Conservation (phyloP, 495 filamentous ascomycete genomes). For the Podospora didyma region DNA sequence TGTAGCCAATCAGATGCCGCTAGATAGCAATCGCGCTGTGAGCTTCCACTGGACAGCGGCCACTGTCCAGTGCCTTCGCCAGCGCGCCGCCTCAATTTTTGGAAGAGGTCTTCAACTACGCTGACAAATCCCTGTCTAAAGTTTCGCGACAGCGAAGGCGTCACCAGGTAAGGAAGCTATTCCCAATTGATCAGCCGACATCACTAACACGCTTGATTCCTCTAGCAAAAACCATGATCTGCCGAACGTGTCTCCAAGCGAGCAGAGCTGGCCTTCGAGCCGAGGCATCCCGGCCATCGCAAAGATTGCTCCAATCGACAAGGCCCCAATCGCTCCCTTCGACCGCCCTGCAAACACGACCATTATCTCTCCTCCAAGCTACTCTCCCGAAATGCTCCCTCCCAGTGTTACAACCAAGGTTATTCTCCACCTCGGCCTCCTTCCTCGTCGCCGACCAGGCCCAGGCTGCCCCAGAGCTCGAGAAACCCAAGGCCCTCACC, state of each 20-base stretch:
- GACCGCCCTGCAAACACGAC: not conserved
- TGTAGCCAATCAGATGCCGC: too few species aligned
- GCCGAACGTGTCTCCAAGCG: conserved; percentile 22
- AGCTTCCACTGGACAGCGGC: too few species aligned
- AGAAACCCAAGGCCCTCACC: conserved; percentile 39
- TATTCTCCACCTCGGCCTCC: conserved; percentile 6
- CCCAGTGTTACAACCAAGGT: not conserved
- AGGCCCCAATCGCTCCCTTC: not conserved
- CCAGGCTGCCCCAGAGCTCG: conserved; percentile 13
- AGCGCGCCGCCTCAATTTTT: too few species aligned
- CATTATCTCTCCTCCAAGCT: not conserved
- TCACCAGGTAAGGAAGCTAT: not conserved
- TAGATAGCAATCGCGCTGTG: too few species aligned
- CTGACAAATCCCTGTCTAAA: too few species aligned
- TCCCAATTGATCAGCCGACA: not conserved
- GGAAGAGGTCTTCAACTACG: too few species aligned
- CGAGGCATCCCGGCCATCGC: conserved; percentile 3
- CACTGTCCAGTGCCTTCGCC: too few species aligned
- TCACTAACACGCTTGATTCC: not conserved
- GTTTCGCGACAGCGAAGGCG: too few species aligned
- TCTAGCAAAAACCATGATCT: conserved; percentile 15
- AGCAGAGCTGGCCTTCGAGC: conserved; percentile 2
- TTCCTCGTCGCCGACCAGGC: not conserved
- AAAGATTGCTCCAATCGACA: not conserved
- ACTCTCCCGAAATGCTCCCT: not conserved